phyloP scores from a whole-genome alignment of 2,329 filamentous ascomycete species.

The Calonectria naviculata region DNA sequence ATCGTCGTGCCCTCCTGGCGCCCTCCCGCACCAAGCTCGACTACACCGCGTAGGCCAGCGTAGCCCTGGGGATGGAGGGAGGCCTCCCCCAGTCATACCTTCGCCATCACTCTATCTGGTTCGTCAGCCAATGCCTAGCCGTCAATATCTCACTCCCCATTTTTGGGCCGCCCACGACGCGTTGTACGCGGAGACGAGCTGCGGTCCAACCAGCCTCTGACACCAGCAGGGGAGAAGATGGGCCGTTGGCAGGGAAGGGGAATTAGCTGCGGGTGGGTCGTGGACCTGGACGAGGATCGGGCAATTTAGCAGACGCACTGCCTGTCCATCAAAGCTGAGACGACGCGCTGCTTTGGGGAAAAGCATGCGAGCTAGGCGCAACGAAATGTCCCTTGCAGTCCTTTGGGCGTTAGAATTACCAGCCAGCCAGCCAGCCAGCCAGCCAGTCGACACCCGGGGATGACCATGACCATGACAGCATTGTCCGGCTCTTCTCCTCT shows the following conservation, averaged over 20 bases:
- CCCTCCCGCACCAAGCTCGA: neutral
- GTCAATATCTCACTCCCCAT: neutral
- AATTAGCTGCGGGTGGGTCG: neutral
- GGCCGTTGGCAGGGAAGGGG: neutral
- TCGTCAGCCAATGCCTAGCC: neutral
- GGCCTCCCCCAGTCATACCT: neutral
- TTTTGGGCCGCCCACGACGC: neutral
- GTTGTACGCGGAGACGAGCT: neutral
- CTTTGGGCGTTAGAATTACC: neutral
- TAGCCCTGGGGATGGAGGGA: neutral
- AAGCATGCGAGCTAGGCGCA: neutral
- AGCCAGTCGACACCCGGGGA: neutral
- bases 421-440: too few relatives aligned
- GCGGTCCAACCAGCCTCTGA: neutral
- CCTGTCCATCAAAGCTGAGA: neutral
- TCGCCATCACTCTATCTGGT: neutral
- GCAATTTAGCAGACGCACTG: neutral
- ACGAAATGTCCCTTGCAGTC: too few relatives aligned
- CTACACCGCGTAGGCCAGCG: neutral
- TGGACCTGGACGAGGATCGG: neutral
- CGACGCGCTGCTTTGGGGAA: neutral
- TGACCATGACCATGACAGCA: neutral
- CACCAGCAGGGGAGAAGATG: neutral
- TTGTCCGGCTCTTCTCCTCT: neutral
- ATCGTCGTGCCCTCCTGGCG: neutral